Conservation (phyloP, 2,329 filamentous ascomycete genomes). For the Aspergillus caelatus region DNA sequence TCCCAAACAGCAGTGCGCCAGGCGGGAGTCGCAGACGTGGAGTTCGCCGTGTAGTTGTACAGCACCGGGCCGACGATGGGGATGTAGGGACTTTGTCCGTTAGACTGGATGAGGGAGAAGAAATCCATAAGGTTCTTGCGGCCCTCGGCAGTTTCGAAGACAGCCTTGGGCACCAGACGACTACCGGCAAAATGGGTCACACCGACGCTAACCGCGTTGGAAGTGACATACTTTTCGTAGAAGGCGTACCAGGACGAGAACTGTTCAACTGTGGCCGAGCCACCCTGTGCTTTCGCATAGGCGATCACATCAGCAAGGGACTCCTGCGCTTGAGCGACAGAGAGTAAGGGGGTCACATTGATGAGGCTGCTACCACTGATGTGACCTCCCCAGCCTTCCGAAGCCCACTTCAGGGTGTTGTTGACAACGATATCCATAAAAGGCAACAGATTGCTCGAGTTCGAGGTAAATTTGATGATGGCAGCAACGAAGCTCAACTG, state of each 20-base stretch:
- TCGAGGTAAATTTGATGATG: slow-evolving; percentile 20
- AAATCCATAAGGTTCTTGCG: slow-evolving; percentile 18
- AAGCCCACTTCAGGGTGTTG: slow-evolving; percentile 23
- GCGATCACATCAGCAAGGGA: slow-evolving; percentile 15
- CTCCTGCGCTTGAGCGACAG: slow-evolving; percentile 15
- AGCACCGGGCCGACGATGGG: slow-evolving; percentile 20
- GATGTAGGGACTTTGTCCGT: slow-evolving; percentile 19
- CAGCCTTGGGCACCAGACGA: slow-evolving; percentile 22
- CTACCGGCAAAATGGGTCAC: slow-evolving; percentile 22
- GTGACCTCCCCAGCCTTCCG: slow-evolving; percentile 27
- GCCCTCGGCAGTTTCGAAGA: slow-evolving; percentile 20
- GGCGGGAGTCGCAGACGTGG: slow-evolving; percentile 21
- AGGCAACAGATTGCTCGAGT: slow-evolving; percentile 19
- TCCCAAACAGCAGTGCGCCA: slow-evolving; percentile 24
- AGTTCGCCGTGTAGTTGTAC: slow-evolving; percentile 22
- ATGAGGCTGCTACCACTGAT: slow-evolving; percentile 23
- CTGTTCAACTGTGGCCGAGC: slow-evolving; percentile 18
- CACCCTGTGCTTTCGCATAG: slow-evolving; percentile 17
- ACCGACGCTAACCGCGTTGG: slow-evolving; percentile 20
- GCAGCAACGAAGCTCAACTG: slow-evolving; percentile 14
- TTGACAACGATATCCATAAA: slow-evolving; percentile 27
- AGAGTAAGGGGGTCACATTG: slow-evolving; percentile 19
- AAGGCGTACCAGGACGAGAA: slow-evolving; percentile 23
- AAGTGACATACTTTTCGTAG: slow-evolving; percentile 21
- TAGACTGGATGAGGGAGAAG: slow-evolving; percentile 11